A percentile compares a stretch with the other conserved stretches of the same genome.
Conservation (phyloP, 306 rosid genomes). For the Lathyrus oleraceus region DNA sequence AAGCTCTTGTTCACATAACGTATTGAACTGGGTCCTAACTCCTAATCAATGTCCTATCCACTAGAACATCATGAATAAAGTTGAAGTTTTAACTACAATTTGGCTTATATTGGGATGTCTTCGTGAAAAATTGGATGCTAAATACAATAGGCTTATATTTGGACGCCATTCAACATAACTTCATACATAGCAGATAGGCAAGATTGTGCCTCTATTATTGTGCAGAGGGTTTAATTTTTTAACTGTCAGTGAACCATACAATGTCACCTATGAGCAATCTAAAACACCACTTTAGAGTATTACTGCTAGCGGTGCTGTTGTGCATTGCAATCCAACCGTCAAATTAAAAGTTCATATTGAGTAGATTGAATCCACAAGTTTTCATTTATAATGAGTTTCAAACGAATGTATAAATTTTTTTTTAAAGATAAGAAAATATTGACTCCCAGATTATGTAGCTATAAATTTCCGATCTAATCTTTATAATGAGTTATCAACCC, state of each 20-base stretch:
- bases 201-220: constrained; percentile 14
- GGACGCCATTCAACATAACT: constrained; percentile 22
- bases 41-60: constrained; percentile 10
- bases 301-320: constrained; percentile 2
- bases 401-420: not conserved
- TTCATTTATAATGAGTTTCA: not conserved
- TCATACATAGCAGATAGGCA: constrained; percentile 2
- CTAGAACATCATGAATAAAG: not conserved
- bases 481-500: not conserved
- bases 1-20: not conserved
- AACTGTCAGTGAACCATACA: constrained; percentile 1
- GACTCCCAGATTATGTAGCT: not conserved
- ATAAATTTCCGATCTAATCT: not conserved
- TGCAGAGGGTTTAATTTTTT: constrained; percentile 13
- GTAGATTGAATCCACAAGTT: not conserved
- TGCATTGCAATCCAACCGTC: constrained; percentile 1
- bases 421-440: not conserved
- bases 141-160: constrained; percentile 16
- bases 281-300: not conserved
- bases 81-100: constrained; percentile 7
- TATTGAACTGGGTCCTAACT: constrained; percentile 9
- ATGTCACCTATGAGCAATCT: not conserved
- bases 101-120: not conserved
- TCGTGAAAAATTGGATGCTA: not conserved
- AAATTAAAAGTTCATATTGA: not conserved